phyloP scores from a whole-genome alignment of 768 basidiomycete genomes.

The Exsudoporus frostii region DNA sequence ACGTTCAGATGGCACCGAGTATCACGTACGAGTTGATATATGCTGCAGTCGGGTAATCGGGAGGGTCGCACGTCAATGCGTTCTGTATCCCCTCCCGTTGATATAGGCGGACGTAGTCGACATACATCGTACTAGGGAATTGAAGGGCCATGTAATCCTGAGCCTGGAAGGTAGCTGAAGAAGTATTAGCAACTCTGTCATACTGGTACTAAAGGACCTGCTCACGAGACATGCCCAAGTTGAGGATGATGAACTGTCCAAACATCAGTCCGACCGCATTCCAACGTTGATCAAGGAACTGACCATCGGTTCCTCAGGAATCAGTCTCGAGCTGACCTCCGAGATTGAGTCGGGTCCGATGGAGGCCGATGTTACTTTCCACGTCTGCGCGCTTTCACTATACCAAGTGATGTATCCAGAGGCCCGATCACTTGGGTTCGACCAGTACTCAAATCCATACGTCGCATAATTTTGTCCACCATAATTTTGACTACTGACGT shows the following conservation, averaged over 20 bases:
- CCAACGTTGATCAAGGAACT: constrained; percentile 23
- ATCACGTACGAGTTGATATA: constrained; percentile 66
- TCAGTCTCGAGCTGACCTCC: constrained; percentile 61
- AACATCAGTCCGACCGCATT: constrained; percentile 8
- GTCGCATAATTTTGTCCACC: constrained; percentile 49
- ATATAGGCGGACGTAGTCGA: constrained; percentile 90
- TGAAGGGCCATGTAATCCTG: constrained; percentile 67
- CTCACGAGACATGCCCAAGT: constrained; percentile 73
- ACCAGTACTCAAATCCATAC: constrained; percentile 82
- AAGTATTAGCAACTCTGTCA: constrained; percentile 2
- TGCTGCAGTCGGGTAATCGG: constrained; percentile 68
- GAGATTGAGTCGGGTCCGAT: constrained; percentile 62
- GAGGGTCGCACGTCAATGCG: constrained; percentile 77
- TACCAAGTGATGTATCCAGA: constrained; percentile 88
- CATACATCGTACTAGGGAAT: constrained; percentile 78
- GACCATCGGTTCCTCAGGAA: constrained; percentile 93
- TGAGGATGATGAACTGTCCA: constrained; percentile 77
- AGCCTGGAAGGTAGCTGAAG: constrained; percentile 60
- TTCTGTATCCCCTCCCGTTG: constrained; percentile 71
- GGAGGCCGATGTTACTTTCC: constrained; percentile 65
- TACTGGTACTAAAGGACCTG: background rate
- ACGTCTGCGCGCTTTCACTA: constrained; percentile 59
- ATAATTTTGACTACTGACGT: constrained; percentile 55
- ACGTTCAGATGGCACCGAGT: background rate
- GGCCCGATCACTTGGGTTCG: constrained; percentile 58